These are phyloP conservation scores for Spathaspora boniae DNA, from an alignment of 805 yeast species.

Conservation along the genomic window DNA sequence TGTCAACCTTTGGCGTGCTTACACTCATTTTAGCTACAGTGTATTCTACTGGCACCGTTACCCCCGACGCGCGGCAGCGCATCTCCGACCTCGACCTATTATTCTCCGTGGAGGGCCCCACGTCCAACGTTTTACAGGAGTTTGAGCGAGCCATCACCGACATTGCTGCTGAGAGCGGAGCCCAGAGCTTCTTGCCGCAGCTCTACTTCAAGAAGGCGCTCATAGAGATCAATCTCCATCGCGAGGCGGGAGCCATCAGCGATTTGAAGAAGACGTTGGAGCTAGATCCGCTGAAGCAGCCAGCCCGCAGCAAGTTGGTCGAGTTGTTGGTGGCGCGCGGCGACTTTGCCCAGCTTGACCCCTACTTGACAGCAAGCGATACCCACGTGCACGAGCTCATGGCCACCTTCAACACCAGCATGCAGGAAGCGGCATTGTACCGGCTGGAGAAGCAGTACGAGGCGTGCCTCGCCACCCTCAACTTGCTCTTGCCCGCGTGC, in stretches of 20 bases:
- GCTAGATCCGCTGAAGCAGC: conserved; percentile 36
- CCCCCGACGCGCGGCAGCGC: neutral
- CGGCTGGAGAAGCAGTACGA: conserved; percentile 13
- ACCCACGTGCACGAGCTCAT: conserved; percentile 14
- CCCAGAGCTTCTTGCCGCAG: conserved; percentile 31
- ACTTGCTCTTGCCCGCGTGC: conserved; percentile 30
- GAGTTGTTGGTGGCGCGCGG: conserved; percentile 55
- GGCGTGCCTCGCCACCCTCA: conserved; percentile 24
- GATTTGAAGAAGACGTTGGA: conserved; percentile 49
- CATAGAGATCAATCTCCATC: conserved; percentile 54
- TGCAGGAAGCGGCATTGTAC: conserved; percentile 3
- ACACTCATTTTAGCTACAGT: conserved; percentile 1
- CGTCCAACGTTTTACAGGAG: conserved; percentile 20
- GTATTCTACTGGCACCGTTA: neutral
- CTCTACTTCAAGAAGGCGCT: conserved; percentile 59
- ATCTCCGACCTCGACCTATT: conserved; percentile 13
- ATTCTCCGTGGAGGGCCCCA: conserved; percentile 29
- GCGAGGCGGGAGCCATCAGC: conserved; percentile 48
- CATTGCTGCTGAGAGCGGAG: conserved; percentile 3
- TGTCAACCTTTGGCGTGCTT: conserved; percentile 4
- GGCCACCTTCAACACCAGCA: conserved; percentile 12
- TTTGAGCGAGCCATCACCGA: conserved; percentile 16
- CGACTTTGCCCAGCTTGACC: conserved; percentile 30
- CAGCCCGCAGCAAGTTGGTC: conserved; percentile 48
- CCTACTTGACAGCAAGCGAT: conserved; percentile 12